Evolutionary conservation across 2,329 filamentous ascomycete species (phyloP).

Genomic region (Diaporthe ilicicola): DNA sequence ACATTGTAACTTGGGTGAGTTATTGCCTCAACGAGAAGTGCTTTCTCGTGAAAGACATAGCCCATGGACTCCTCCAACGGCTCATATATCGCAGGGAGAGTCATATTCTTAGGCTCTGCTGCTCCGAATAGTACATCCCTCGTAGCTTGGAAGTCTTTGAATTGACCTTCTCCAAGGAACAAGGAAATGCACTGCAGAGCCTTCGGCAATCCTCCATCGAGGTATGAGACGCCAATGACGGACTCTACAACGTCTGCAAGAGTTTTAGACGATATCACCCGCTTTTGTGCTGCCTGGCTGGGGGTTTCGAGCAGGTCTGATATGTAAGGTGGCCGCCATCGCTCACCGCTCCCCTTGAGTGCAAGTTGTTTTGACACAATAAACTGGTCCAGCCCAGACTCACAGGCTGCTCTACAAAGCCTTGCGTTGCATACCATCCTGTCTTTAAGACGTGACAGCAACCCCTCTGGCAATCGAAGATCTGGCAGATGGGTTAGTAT

Average conservation of each 20-base stretch:
- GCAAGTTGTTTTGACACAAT: conserved; percentile 76
- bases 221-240: conserved; percentile 78
- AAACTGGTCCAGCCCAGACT: conserved; percentile 73
- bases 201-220: conserved; percentile 72
- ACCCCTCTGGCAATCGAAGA: conserved; percentile 77
- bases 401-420: conserved; percentile 71
- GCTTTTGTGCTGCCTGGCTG: conserved; percentile 34
- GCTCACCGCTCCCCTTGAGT: conserved; percentile 51
- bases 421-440: conserved; percentile 77
- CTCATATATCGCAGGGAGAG: conserved; percentile 51
- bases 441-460: conserved; percentile 74
- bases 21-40: conserved; percentile 78
- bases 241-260: conserved; percentile 90
- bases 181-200: conserved; percentile 70
- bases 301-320: conserved; percentile 44
- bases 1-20: conserved; percentile 74
- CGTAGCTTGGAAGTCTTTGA: neutral
- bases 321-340: conserved; percentile 76
- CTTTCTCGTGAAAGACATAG: conserved; percentile 74
- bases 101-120: conserved; percentile 44
- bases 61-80: conserved; percentile 73
- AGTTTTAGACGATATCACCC: conserved; percentile 74
- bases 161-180: conserved; percentile 60
- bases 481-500: conserved; percentile 49
- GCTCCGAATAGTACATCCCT: conserved; percentile 53